Evolutionary conservation across 768 basidiomycete genomes (phyloP), one percentile per base, ranked within the genome.

Genomic region (button mushroom (Agaricus bisporus)): DNA sequence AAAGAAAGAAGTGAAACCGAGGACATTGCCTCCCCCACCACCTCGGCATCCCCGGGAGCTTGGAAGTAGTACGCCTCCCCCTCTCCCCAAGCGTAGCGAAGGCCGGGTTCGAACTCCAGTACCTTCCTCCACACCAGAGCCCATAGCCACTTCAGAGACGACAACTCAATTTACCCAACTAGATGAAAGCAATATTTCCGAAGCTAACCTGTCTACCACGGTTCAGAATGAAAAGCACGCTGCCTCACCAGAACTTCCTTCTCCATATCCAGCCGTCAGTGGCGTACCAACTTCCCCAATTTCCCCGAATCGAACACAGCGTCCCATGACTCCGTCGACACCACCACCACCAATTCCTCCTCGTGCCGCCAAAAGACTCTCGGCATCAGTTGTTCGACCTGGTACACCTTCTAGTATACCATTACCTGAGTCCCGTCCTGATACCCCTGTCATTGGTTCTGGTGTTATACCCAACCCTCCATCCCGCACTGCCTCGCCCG

Each of bases 11-110:
- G 32, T 32, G 8, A 32, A 32, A 32, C 32, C 41, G 29, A 52
- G 55, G 41, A 57, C 49, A 4, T 49, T 61, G 14, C 56, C 58
- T 35, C 46, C 64, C 26, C 57, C 63, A 32, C 45, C 59, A 20
- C 47, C 58, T 32, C n/a, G 14, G 15, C 26, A 51, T 14, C 41
- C 43, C 22, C 52, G 15, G 38, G 44, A 35, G 25, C 52, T 49
- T 66, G 22, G 41, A 61, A 20, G 12, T 10, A 17, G 57, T 7
- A 5, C 62, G 11, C 74, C 76, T 17, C 81, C 81, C 15, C 78
- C 80, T 17, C 59, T 84, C 38, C 80, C 82, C 8, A 79, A 68
- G 56, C 68, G 81, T 45, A 79, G 66, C 39, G 69, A 70, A 55
- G 70, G 71, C 2, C 71, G 75, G 0, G 62, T 54, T 12, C 59